phyloP scores from a whole-genome alignment of 495 filamentous ascomycete genomes.

The Talaromyces liani region DNA sequence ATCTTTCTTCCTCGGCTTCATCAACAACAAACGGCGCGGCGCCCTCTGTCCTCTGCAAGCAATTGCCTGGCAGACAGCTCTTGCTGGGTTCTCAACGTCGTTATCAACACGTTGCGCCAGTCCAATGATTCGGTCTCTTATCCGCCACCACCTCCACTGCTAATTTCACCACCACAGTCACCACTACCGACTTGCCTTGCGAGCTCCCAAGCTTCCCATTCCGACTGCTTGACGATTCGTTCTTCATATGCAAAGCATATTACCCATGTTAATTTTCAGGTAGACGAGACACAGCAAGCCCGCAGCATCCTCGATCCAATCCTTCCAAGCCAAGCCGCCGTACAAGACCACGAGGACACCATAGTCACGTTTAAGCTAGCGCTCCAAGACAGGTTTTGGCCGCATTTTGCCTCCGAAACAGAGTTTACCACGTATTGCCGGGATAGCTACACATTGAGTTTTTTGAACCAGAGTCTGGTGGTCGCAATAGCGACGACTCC shows the following conservation, averaged over 20 bases:
- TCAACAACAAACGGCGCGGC: neutral
- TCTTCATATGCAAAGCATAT: neutral
- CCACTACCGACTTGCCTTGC: neutral
- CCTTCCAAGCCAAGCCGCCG: conserved; percentile 14
- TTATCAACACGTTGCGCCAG: conserved; percentile 11
- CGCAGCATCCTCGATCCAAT: conserved; percentile 8
- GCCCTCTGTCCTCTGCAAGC: neutral
- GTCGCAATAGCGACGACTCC: conserved; percentile 17
- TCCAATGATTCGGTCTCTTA: neutral
- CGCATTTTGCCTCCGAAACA: conserved; percentile 14
- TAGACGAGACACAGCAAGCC: conserved; percentile 6
- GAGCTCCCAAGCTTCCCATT: conserved; percentile 8
- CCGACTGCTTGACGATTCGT: neutral
- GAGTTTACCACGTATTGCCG: neutral
- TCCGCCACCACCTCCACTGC: conserved; percentile 6
- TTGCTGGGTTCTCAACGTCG: conserved; percentile 23
- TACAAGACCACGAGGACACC: conserved; percentile 15
- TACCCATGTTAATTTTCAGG: neutral
- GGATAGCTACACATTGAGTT: neutral
- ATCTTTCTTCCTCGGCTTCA: neutral
- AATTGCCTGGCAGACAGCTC: conserved; percentile 20
- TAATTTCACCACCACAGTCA: conserved; percentile 2
- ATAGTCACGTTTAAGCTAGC: neutral
- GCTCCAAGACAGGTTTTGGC: neutral
- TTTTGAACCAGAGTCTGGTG: conserved; percentile 24